phyloP scores from a whole-genome alignment of 208 protist genomes.

The Borovskyia barvae region DNA sequence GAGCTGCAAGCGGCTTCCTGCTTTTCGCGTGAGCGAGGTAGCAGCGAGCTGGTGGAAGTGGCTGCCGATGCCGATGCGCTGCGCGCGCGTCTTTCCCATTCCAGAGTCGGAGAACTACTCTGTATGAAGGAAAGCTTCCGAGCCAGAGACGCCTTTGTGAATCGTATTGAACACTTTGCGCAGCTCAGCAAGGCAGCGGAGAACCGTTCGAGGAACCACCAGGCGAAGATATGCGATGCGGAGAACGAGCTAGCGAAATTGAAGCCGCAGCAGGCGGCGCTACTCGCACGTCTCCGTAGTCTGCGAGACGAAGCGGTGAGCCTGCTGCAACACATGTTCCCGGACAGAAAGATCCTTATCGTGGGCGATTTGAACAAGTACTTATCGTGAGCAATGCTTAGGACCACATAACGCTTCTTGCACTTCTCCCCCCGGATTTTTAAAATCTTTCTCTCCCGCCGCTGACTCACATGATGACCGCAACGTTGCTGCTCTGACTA shows the following conservation, averaged over 20 bases:
- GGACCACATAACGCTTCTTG: too few relatives aligned
- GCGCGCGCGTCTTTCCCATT: constrained; percentile 21
- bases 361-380: constrained; percentile 80
- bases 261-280: constrained; percentile 31
- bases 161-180: constrained; percentile 41
- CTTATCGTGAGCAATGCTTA: constrained; percentile 20
- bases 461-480: too few relatives aligned
- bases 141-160: constrained; percentile 30
- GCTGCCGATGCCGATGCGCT: constrained; percentile 7
- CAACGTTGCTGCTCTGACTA: not conserved
- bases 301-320: constrained; percentile 43
- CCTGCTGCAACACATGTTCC: constrained; percentile 57
- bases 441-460: too few relatives aligned
- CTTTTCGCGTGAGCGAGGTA: constrained; percentile 47
- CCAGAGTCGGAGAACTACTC: constrained; percentile 44
- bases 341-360: constrained; percentile 51
- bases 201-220: constrained; percentile 26
- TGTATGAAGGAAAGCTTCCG: constrained; percentile 58
- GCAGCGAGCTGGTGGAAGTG: constrained; percentile 6
- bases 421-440: too few relatives aligned
- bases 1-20: constrained; percentile 49
- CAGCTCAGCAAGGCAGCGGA: constrained; percentile 34
- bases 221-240: constrained; percentile 36
- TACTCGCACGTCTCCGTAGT: constrained; percentile 15
- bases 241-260: constrained; percentile 36